phyloP scores from a whole-genome alignment of 495 filamentous ascomycete species.

The Tuber indicum region DNA sequence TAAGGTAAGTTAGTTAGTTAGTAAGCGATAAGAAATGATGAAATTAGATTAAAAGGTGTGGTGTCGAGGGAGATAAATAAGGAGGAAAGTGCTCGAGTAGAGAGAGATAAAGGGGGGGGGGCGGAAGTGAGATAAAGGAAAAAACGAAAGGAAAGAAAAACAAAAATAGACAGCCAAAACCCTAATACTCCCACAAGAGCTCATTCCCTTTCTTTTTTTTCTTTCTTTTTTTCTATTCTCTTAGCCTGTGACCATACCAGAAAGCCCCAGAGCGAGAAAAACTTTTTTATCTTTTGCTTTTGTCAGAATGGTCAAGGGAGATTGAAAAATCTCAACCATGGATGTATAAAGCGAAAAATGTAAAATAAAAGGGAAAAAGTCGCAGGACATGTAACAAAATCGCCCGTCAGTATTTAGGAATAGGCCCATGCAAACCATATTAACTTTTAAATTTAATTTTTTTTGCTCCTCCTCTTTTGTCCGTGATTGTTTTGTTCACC shows the following conservation, averaged over 20 bases:
- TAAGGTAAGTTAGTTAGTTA: conserved; percentile 1
- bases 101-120: conserved; percentile 3
- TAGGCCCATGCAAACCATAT: not conserved
- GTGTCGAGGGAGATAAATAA: not conserved
- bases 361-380: not conserved
- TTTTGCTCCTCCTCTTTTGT: conserved; percentile 20
- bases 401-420: not conserved
- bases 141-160: conserved; percentile 16
- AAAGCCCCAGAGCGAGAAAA: conserved; percentile 38
- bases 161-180: conserved; percentile 28
- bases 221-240: conserved; percentile 10
- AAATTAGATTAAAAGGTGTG: conserved; percentile 10
- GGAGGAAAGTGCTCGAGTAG: not conserved
- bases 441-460: not conserved
- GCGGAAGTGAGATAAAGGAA: not conserved
- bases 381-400: not conserved
- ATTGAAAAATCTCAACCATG: conserved; percentile 32
- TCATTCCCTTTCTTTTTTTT: conserved; percentile 35
- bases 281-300: conserved; percentile 40
- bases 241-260: conserved; percentile 35
- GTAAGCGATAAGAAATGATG: conserved; percentile 4
- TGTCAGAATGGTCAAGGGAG: conserved; percentile 34
- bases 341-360: conserved; percentile 7
- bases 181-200: conserved; percentile 38
- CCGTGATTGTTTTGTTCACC: conserved; percentile 13